Conservation (phyloP, 1,139 yeast species). For the Pichia norvegensis region DNA sequence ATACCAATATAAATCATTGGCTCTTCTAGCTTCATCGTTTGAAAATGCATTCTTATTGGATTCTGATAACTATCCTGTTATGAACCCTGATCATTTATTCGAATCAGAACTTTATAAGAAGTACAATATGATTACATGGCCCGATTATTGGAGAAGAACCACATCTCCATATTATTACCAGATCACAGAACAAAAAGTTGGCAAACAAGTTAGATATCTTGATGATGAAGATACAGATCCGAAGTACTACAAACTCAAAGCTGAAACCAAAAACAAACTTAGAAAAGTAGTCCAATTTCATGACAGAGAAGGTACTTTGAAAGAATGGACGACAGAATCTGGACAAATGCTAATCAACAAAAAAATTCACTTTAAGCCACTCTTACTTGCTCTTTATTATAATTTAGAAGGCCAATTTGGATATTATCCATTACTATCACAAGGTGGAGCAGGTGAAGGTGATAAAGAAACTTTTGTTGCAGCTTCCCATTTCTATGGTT, state of each 20-base stretch:
- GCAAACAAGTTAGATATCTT: constrained; percentile 19
- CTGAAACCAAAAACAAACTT: constrained; percentile 25
- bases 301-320: constrained; percentile 48
- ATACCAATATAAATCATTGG: constrained; percentile 48
- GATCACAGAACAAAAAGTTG: constrained; percentile 35
- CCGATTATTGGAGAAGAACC: constrained; percentile 60
- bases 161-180: constrained; percentile 53
- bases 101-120: constrained; percentile 21
- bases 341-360: constrained; percentile 54
- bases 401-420: constrained; percentile 48
- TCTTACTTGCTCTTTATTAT: constrained; percentile 48
- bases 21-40: constrained; percentile 41
- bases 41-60: constrained; percentile 45
- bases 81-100: constrained; percentile 39
- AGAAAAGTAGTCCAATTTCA: constrained; percentile 33
- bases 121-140: constrained; percentile 42
- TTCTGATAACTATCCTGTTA: constrained; percentile 46
- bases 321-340: constrained; percentile 55
- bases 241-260: constrained; percentile 12
- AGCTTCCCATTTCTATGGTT: constrained; percentile 45
- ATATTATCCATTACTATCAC: constrained; percentile 46
- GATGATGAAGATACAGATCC: constrained; percentile 26
- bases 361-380: constrained; percentile 39
- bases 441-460: constrained; percentile 55
- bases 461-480: constrained; percentile 59